phyloP scores from a whole-genome alignment of 495 filamentous ascomycete species.

The Hyaloscypha hepaticicola region DNA sequence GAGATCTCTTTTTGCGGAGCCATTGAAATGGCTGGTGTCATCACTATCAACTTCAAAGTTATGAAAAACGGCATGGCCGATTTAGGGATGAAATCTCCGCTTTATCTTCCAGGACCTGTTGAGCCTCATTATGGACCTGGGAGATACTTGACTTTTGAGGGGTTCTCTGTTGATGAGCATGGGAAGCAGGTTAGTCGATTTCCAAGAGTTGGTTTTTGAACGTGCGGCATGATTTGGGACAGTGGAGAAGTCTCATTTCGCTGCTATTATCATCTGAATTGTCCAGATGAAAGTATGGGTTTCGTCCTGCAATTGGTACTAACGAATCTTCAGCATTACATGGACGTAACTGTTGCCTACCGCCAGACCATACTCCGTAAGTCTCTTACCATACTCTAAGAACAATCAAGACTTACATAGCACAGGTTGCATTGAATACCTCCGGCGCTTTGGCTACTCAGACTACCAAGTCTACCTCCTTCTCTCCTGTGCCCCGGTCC shows the following conservation, averaged over 20 bases:
- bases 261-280: neutral
- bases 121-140: slow-evolving; percentile 90
- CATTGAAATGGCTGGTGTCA: slow-evolving; percentile 94
- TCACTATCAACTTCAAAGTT: slow-evolving; percentile 87
- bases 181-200: slow-evolving; percentile 59
- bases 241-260: neutral
- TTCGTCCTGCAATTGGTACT: neutral
- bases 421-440: slow-evolving; percentile 68
- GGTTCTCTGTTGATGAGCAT: slow-evolving; percentile 87
- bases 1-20: slow-evolving; percentile 96
- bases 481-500: slow-evolving; percentile 83
- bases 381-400: slow-evolving; percentile 21
- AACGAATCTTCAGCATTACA: slow-evolving; percentile 61
- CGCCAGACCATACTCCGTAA: slow-evolving; percentile 74
- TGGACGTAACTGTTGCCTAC: slow-evolving; percentile 92
- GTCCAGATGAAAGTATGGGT: neutral
- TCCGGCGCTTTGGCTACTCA: slow-evolving; percentile 71
- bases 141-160: slow-evolving; percentile 87
- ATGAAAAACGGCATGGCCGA: slow-evolving; percentile 80
- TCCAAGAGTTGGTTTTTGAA: neutral
- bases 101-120: slow-evolving; percentile 88
- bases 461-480: slow-evolving; percentile 89
- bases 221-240: neutral
- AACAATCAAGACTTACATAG: neutral
- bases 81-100: slow-evolving; percentile 79